These are phyloP conservation scores for Cladophialophora chaetospira DNA, from an alignment of 2,329 filamentous ascomycete genomes.

Conservation along the genomic window DNA sequence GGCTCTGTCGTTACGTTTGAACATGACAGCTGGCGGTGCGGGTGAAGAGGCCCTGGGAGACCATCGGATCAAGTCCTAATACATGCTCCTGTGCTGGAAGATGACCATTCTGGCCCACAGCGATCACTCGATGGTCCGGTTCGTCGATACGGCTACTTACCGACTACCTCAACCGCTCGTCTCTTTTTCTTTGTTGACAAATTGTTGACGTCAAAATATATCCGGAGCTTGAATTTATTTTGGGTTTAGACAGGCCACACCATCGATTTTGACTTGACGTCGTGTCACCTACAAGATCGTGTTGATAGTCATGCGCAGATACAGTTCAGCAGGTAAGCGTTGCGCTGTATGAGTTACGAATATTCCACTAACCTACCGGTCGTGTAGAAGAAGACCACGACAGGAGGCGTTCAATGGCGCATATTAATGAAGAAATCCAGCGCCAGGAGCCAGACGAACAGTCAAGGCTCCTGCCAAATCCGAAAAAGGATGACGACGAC, in stretches of 20 bases:
- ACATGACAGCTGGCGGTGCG: background rate
- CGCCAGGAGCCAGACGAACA: constrained; percentile 42
- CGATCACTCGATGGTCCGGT: background rate
- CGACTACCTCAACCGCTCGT: background rate
- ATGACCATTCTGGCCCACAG: background rate
- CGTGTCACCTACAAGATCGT: no score
- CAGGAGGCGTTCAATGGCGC: constrained; percentile 11
- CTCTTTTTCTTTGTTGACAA: no score
- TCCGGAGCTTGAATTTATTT: background rate
- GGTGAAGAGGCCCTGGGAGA: background rate
- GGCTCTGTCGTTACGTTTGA: constrained; percentile 2
- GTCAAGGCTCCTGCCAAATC: constrained; percentile 48
- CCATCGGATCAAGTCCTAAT: background rate
- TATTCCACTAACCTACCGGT: background rate
- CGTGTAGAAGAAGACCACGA: constrained; percentile 18
- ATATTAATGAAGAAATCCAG: constrained; percentile 21
- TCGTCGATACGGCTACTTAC: background rate
- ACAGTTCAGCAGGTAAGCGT: constrained; percentile 22
- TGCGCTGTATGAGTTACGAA: background rate
- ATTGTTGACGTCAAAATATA: background rate
- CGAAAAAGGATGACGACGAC: constrained; percentile 34
- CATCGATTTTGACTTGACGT: background rate
- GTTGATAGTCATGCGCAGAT: constrained; percentile 20
- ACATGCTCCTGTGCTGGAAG: background rate
- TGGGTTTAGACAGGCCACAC: background rate